Base-by-base conservation (phyloP, 2,329 filamentous ascomycete genomes). In the Chalaropsis thielavioides region DNA sequence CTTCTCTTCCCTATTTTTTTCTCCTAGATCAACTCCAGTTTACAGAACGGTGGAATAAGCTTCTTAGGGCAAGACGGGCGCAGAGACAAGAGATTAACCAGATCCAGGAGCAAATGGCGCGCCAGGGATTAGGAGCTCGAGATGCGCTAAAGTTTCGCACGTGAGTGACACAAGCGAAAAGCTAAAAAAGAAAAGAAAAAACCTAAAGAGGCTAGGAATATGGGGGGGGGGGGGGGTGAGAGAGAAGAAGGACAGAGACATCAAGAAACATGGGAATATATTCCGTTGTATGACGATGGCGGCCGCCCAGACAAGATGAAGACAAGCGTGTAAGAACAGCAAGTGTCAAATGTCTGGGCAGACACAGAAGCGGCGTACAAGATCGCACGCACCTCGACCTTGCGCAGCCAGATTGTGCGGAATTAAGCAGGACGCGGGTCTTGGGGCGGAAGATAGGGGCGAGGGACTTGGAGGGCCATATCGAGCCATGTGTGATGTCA, bases 11-110 rank as follows among this genome's bases (percentile, higher is more conserved):
- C 27, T 13, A 11, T 58, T 31, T 35, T 19, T 38, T n/a, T 17
- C 51, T 35, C 27, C 2, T 35, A 60, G 62, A 59, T 46, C 54
- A 60, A 64, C 11, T 60, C 19, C 17, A 54, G 3, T 64, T 64
- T 38, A 46, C 35, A 27, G 11, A 44, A 0, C 13, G 27, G 13
- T 64, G 62, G 62, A 56, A 64, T 2, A 31, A 35, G 13, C 40
- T 64, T 13, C 38, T 59, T 19, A 60, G 13, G 22, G 40, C 40
- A 35, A 43, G 62, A 35, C 51, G 62, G 24, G 24, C 17, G 7
- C 62, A 64, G 22, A 40, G 38, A n/a, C 3, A 11, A 22, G 35
- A 60, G 19, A 43, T 64, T 31, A 24, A 17, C 7, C 54, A 10
- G 41, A 60, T 60, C 35, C 38, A 49, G 40, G 38, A 22, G 4